These are phyloP conservation scores for Fagopyrum tataricum DNA, from an alignment of 148 eudicot species.

Conservation along the genomic window DNA sequence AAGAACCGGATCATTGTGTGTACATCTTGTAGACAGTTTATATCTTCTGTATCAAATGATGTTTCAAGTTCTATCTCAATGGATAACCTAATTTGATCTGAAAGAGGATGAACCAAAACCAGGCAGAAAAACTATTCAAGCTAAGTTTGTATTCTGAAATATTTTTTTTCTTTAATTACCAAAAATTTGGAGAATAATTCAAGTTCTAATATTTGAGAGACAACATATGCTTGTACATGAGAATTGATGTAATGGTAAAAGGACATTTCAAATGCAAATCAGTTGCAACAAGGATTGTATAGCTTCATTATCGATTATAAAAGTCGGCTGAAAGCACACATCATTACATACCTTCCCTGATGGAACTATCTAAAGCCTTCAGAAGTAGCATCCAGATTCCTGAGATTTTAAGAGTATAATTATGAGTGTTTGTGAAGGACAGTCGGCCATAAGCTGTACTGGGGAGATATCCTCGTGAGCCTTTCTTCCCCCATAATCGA, in stretches of 20 bases:
- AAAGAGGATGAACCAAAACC: no score
- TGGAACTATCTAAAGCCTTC: background rate
- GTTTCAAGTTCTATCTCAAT: no score
- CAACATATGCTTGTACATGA: background rate
- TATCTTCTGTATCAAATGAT: background rate
- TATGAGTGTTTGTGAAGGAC: slow-evolving; percentile 1
- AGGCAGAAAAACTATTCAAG: no score
- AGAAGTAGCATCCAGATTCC: background rate
- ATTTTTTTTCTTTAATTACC: no score
- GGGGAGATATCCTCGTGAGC: slow-evolving; percentile 3
- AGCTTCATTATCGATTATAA: background rate
- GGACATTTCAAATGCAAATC: slow-evolving; percentile 1
- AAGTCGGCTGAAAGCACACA: slow-evolving; percentile 12
- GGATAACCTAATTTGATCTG: no score
- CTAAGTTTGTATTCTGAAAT: no score
- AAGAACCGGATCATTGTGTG: background rate
- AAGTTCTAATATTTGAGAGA: background rate
- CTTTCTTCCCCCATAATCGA: background rate
- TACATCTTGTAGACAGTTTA: background rate
- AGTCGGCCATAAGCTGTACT: background rate
- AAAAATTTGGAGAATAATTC: background rate
- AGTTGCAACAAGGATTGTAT: background rate
- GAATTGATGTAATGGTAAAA: background rate
- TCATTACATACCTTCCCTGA: slow-evolving; percentile 3
- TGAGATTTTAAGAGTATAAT: background rate